Conservation (phyloP, 345 rosid genomes). For the Noccaea caerulescens region DNA sequence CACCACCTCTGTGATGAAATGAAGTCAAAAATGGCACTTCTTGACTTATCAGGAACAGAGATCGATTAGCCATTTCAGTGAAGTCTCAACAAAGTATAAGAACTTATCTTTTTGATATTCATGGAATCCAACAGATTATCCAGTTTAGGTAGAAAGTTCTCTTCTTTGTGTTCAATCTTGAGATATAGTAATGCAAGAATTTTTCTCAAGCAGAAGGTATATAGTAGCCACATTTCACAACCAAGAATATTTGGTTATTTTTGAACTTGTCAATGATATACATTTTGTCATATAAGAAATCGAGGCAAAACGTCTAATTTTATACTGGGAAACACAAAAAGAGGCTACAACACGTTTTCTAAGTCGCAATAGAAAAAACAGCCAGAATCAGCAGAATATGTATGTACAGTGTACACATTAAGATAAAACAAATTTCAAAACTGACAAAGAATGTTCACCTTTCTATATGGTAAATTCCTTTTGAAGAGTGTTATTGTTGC, state of each 20-base stretch:
- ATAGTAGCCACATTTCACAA: neutral
- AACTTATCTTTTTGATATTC: neutral
- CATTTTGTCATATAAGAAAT: neutral
- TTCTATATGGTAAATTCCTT: constrained; percentile 36
- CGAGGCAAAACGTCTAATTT: constrained; percentile 12
- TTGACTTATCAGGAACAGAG: constrained; percentile 18
- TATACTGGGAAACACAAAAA: constrained; percentile 20
- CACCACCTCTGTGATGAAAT: constrained; percentile 43
- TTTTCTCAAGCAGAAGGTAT: neutral
- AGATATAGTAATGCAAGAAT: no score
- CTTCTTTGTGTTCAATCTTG: neutral
- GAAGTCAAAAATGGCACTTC: constrained; percentile 36
- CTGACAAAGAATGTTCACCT: constrained; percentile 20
- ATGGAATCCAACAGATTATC: neutral
- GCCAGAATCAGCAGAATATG: constrained; percentile 1
- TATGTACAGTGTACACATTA: constrained; percentile 45
- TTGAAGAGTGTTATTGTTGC: constrained; percentile 48
- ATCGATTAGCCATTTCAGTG: constrained; percentile 5
- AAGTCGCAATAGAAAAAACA: neutral
- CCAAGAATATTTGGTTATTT: neutral
- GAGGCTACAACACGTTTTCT: constrained; percentile 18
- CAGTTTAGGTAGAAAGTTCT: neutral
- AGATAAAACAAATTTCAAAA: constrained; percentile 28
- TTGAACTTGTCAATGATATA: neutral
- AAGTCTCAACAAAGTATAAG: neutral